These are phyloP conservation scores for Ricinus communis DNA, from an alignment of 345 rosid genomes.

Conservation along the genomic window DNA sequence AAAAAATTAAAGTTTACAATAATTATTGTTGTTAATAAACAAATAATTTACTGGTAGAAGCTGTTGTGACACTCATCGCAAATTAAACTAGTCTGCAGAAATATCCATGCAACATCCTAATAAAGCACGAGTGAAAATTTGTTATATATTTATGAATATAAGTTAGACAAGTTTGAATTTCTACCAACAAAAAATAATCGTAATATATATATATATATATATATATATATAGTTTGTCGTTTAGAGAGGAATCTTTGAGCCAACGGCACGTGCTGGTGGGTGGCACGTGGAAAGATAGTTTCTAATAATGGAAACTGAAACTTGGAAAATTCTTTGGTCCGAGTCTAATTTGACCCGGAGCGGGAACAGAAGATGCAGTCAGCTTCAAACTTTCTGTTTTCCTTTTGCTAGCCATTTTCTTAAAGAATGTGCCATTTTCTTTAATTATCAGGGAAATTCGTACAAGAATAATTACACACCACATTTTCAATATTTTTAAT, in stretches of 20 bases:
- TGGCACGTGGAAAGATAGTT: neutral
- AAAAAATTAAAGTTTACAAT: neutral
- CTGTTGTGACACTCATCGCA: neutral
- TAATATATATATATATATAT: too few relatives aligned
- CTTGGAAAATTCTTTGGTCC: neutral
- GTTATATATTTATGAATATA: neutral
- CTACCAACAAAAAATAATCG: too few relatives aligned
- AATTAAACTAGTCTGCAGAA: neutral
- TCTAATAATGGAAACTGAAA: neutral
- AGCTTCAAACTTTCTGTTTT: neutral
- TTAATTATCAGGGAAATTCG: too few relatives aligned
- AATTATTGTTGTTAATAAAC: neutral
- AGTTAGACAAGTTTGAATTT: neutral
- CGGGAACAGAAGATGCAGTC: neutral
- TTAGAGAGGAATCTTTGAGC: neutral
- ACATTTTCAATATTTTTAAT: too few relatives aligned
- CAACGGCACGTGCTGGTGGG: neutral
- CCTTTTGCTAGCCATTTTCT: neutral
- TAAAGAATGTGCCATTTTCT: neutral
- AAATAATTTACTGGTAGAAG: neutral
- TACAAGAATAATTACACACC: too few relatives aligned
- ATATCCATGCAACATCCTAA: slow-evolving; percentile 14
- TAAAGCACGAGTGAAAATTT: neutral
- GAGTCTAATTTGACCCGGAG: slow-evolving; percentile 10
- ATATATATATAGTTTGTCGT: neutral